Conservation (phyloP, 805 yeast species). For the Hanseniaspora valbyensis region DNA sequence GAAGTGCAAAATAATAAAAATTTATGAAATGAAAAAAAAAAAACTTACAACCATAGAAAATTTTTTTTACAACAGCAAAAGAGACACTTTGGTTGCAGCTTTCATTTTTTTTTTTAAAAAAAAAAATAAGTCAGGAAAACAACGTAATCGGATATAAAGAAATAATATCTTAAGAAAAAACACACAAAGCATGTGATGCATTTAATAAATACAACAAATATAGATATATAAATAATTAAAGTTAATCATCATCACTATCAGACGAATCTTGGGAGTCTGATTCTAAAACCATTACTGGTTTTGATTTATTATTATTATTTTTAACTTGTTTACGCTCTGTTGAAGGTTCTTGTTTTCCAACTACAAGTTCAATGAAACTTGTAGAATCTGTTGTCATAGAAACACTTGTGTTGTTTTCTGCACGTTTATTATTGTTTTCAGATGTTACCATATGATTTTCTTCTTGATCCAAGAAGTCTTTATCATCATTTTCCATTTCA, state of each 20-base stretch:
- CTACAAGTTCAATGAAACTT: conserved; percentile 11
- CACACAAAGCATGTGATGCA: too few species aligned
- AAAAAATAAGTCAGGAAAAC: too few species aligned
- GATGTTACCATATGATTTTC: neutral
- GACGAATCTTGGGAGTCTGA: conserved; percentile 15
- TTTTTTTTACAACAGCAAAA: neutral
- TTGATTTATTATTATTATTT: neutral
- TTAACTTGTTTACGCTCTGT: neutral
- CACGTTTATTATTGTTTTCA: neutral
- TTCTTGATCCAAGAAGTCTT: neutral
- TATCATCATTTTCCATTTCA: conserved; percentile 4
- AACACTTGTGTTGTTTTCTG: neutral
- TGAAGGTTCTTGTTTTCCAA: neutral
- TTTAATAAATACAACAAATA: neutral
- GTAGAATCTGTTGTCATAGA: conserved; percentile 9
- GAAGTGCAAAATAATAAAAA: too few species aligned
- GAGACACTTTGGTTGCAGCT: too few species aligned
- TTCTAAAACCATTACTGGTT: conserved; percentile 5
- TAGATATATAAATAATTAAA: neutral
- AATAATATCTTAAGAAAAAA: too few species aligned
- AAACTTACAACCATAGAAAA: neutral
- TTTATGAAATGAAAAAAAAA: neutral
- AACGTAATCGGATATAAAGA: too few species aligned
- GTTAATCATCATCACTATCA: neutral
- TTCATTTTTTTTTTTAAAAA: too few species aligned